Evolutionary conservation across 2,329 filamentous ascomycete species (phyloP), one percentile per base, ranked within the genome.

Genomic region (Verticillium nonalfalfae): DNA sequence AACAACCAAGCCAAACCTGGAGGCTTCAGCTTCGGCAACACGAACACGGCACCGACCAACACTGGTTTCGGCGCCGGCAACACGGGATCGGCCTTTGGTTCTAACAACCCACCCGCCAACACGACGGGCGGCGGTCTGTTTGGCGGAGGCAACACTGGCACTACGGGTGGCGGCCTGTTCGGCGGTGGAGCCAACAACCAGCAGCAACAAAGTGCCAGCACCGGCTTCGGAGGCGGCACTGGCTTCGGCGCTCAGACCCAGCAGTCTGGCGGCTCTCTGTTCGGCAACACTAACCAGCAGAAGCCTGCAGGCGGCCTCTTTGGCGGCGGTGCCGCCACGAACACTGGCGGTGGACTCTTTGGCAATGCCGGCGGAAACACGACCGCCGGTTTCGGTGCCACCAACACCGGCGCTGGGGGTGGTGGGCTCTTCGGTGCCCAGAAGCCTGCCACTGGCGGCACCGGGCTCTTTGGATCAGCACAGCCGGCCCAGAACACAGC

Each of bases 391-490:
- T 76, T 80, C 15, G 67, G 81, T 3, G 82, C 85, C 66, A 79
- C 80, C 15, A 69, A 60, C 15, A 66, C 75, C 59, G 71, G 76
- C 4, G 57, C 66, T 31, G 61, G 71, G 5, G 66, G 67, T 26
- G 75, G 75, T 11, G 74, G 77, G 40, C 69, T 82, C 1, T 83
- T 82, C 59, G 74, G 63, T 35, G 62, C 75, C 14, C 71, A 72
- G 58, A 78, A 81, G 64, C 76, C 71, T 55, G 66, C 72, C 35
- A 70, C 75, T 38, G 69, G 76, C 26, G 75, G 77, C 6, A 76
- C 76, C 5, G 77, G 82, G 1, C 72, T 86, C 3, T 87, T 87
- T 61, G 84, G 84, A 1, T 59, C 71, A 33, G 75, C 72, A 58
- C 71, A 73, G 58, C 45, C 45, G 21, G 66, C 70, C 33, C 76